Evolutionary conservation across 257 asterid genomes (phyloP), one percentile per base, ranked within the genome.

Genomic region (Petunia secreta): DNA sequence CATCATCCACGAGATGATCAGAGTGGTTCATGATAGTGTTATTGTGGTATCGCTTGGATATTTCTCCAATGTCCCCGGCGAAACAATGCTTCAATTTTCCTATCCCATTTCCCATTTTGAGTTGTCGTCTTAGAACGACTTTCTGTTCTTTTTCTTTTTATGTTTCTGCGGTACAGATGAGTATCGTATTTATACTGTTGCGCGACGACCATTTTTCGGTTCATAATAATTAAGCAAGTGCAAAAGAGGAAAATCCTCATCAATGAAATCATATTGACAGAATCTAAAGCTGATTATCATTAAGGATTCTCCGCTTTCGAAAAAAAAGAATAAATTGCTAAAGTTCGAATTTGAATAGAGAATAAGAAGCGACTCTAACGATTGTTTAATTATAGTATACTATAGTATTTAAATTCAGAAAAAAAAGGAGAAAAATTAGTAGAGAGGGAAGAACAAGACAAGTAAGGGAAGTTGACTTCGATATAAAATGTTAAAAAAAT

Each of bases 61-160:
- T 88, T 59, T 92, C 93, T 3, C 96, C 97, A 13, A 91, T 86
- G 75, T 91, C 97, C 25, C 93, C 93, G 85, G 94, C 87, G 92
- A 90, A 92, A 80, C 97, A 91, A 0, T 75, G 62, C 34, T 78
- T 89, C 6, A 94, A 79, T 83, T 86, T 92, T 62, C 90, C 86
- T 10, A 91, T 79, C 36, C 90, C 87, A 59, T 92, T 94, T n/a
- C 98, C 98, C 98, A 94, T 91, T 75, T 52, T 40, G 14, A 25
- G 66, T 7, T 8, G 1, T 25, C 9, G 2, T 8, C 14, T 3
- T 25, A 25, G 25, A 25, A 25, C 25, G 25, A 25, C 25, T 25
- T 25, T 25, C 25, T 25, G 25, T 25, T 25, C 25, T 25, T 25
- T 25, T 25, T 25, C 25, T 25, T 25, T 25, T 14, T 60, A 8